Evolutionary conservation across 371 early-diverging fungal species (phyloP).

Genomic region (Apophysomyces ossiformis): DNA sequence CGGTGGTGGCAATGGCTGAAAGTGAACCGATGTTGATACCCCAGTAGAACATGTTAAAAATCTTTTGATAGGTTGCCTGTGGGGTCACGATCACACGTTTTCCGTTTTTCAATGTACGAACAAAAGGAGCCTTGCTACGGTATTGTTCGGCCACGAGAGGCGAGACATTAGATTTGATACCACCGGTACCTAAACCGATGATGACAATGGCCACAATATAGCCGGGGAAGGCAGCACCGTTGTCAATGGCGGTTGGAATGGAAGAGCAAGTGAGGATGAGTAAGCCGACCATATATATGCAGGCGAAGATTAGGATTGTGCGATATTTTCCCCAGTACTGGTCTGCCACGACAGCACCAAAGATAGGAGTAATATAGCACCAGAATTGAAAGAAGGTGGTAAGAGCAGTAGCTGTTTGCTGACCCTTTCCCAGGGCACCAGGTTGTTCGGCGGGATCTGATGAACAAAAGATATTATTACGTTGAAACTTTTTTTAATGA

Average conservation of each 20-base stretch:
- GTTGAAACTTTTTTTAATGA: background rate
- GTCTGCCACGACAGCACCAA: slow-evolving; percentile 85
- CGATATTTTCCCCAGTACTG: slow-evolving; percentile 81
- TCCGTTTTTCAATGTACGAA: slow-evolving; percentile 31
- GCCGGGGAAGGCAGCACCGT: slow-evolving; percentile 64
- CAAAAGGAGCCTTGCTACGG: slow-evolving; percentile 30
- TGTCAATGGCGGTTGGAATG: slow-evolving; percentile 53
- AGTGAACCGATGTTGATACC: slow-evolving; percentile 83
- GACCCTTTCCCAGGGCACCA: slow-evolving; percentile 53
- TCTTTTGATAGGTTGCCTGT: slow-evolving; percentile 55
- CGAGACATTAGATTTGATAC: slow-evolving; percentile 58
- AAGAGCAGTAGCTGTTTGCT: slow-evolving; percentile 69
- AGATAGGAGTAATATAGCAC: slow-evolving; percentile 79
- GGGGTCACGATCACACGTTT: slow-evolving; percentile 54
- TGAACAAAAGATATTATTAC: background rate
- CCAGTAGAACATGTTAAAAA: slow-evolving; percentile 75
- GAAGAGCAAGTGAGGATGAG: slow-evolving; percentile 69
- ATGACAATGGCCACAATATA: slow-evolving; percentile 68
- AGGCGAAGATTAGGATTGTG: slow-evolving; percentile 72
- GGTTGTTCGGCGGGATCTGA: slow-evolving; percentile 49
- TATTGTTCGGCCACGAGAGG: slow-evolving; percentile 60
- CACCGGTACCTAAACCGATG: slow-evolving; percentile 68
- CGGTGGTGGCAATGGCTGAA: slow-evolving; percentile 65
- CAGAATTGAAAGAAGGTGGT: slow-evolving; percentile 81
- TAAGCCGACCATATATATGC: slow-evolving; percentile 72